phyloP scores from a whole-genome alignment of 2,329 filamentous ascomycete genomes.

The Aureobasidium mangrovei region DNA sequence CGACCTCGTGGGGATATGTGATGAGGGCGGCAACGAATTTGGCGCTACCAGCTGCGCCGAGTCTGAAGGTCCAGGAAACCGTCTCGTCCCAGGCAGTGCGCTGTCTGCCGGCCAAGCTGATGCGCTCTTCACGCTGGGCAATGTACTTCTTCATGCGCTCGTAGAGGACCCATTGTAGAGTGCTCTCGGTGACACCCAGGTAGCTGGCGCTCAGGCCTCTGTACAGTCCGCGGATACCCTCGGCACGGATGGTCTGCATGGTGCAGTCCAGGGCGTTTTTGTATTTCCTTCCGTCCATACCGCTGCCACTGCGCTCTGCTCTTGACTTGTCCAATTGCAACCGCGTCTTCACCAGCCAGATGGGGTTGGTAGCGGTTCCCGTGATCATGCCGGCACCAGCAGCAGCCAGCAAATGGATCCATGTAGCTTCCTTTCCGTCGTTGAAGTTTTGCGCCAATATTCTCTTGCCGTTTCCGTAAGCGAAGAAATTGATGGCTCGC shows the following conservation, averaged over 20 bases:
- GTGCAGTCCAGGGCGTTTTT: constrained; percentile 84
- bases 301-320: constrained; percentile 47
- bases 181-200: constrained; percentile 80
- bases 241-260: constrained; percentile 67
- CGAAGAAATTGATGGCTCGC: constrained; percentile 85
- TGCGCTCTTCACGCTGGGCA: constrained; percentile 50
- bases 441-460: constrained; percentile 69
- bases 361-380: constrained; percentile 86
- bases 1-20: constrained; percentile 89
- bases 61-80: constrained; percentile 69
- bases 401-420: constrained; percentile 70
- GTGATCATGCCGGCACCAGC: constrained; percentile 74
- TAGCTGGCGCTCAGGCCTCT: constrained; percentile 88
- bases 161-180: constrained; percentile 88
- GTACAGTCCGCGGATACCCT: constrained; percentile 77
- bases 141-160: constrained; percentile 81
- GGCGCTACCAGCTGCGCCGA: constrained; percentile 69
- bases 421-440: constrained; percentile 57
- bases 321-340: constrained; percentile 85
- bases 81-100: constrained; percentile 65
- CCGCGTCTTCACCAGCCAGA: constrained; percentile 92
- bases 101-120: constrained; percentile 48
- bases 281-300: constrained; percentile 57
- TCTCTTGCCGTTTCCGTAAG: constrained; percentile 85
- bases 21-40: constrained; percentile 78